Base-by-base conservation (phyloP, 257 asterid species). In the Capsicum pubescens region DNA sequence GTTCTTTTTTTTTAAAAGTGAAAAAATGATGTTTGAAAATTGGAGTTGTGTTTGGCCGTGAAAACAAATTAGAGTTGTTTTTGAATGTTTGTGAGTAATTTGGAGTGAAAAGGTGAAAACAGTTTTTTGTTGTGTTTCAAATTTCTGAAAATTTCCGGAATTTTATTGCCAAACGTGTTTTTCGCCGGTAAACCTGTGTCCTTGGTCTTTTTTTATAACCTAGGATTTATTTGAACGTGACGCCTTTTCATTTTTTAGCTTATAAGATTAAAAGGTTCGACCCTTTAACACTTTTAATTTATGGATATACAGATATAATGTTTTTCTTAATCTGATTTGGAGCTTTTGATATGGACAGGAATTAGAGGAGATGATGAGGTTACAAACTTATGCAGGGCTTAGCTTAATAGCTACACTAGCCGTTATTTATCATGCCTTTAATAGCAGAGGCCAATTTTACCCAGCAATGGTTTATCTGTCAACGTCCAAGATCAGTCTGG, bases 401-500 rank as follows among this genome's bases (percentile, higher is more conserved):
- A 96, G 99, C 85, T 64, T 94, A 46, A 59, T 93, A 52, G 95
- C 97, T 76, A 87, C 97, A 52, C 86, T 91, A 82, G 91, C 97
- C 82, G 95, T 93, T 61, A 84, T 92, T 36, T 93, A 93, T 88
- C 97, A 94, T 86, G 98, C 98, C 61, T 96, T 96, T 81, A 87
- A 85, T 83, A 90, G 94, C 63, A 93, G 98, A 91, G 92, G 93
- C 70, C 99, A 96, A 85, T 96, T 96, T 88, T 96, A 96, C 90
- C 99, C 99, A 0, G 95, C 98, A 87, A 92, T 92, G 97, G 94
- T 94, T 87, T 88, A 96, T 89, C 85, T 96, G 52, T 96, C 99
- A 0, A 94, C 98, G 76, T 94, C 99, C 56, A 96, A 96, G 92
- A 96, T 93, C 90, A 90, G 98, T 84, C 87, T 93, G 92, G 98